Evolutionary conservation across 75 land plant species (phyloP).

Genomic region (Cryptomeria japonica): DNA sequence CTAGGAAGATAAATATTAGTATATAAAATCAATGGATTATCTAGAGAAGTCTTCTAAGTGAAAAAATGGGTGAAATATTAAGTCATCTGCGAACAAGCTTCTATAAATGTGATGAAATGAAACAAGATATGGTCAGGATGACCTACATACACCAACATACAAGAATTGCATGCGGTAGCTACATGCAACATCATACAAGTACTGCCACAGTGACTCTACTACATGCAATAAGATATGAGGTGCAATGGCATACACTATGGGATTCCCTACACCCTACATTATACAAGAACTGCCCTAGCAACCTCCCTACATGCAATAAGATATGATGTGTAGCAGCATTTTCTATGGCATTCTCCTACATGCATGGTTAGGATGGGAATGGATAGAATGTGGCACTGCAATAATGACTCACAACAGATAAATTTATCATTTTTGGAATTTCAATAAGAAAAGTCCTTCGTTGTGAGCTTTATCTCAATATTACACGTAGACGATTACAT

Average conservation of each 20-base stretch:
- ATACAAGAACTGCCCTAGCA: not conserved
- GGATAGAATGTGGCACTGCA: not conserved
- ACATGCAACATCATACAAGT: too few species aligned
- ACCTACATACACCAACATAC: not conserved
- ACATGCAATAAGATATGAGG: too few species aligned
- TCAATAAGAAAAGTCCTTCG: not conserved
- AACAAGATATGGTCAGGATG: not conserved
- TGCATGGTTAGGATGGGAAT: not conserved
- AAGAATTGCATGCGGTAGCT: too few species aligned
- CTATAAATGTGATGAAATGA: not conserved
- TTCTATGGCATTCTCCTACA: not conserved
- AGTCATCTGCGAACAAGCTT: not conserved
- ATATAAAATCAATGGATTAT: not conserved
- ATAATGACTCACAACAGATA: not conserved
- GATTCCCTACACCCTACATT: not conserved
- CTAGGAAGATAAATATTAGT: not conserved
- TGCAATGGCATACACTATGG: not conserved
- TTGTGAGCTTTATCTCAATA: not conserved
- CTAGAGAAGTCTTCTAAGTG: not conserved
- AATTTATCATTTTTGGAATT: not conserved
- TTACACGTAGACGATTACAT: not conserved
- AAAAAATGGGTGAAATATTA: not conserved
- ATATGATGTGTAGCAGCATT: not conserved
- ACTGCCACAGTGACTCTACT: too few species aligned
- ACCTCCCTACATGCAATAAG: too few species aligned